Evolutionary conservation across 2,329 filamentous ascomycete genomes (phyloP), one percentile per base, ranked within the genome.

Genomic region (Hymenoscyphus infarciens): DNA sequence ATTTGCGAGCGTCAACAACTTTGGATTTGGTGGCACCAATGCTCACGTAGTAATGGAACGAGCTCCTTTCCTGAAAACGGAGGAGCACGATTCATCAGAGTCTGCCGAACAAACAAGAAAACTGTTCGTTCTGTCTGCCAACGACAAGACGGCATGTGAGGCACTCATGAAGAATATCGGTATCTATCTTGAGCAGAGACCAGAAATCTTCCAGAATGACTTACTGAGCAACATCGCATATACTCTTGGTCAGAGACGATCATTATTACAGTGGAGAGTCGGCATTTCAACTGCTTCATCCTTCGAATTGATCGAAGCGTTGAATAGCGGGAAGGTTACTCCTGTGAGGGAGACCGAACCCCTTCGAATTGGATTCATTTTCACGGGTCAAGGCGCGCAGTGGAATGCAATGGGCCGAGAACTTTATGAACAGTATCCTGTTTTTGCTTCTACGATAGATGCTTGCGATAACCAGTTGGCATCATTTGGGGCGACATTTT

Each of bases 1-100:
- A 59, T 82, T 78, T 67, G 77, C 82, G 63, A 82, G 80, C 64
- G 61, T 74, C 10, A 74, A 73, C 56, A 69, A 67, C 27, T 73
- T 82, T 57, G 80, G 80, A 7, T 73, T 71, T 52, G 72, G 72
- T 29, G 72, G 72, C 1, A 72, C 71, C 7, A 74, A 74, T 66
- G 74, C 74, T 1, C 77, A 79, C 67, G 74, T 75, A 1, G 75
- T 82, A 3, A 69, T 73, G 60, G 74, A 76, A 31, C 61, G 64
- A 25, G 68, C 70, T 25, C 70, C 70, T 1, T 69, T 69, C 38
- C 35, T 69, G 25, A 61, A 61, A 31, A 72, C 73, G 66, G 72
- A 73, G 19, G 65, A 65, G 6, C 57, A 62, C 15, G 64, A 63
- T n/a, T 56, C 60, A 19, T 56, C 45, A 22, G 67, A 69, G 19